These are phyloP conservation scores for Glomus cerebriforme DNA, from an alignment of 192 early-diverging fungal species.

Conservation along the genomic window DNA sequence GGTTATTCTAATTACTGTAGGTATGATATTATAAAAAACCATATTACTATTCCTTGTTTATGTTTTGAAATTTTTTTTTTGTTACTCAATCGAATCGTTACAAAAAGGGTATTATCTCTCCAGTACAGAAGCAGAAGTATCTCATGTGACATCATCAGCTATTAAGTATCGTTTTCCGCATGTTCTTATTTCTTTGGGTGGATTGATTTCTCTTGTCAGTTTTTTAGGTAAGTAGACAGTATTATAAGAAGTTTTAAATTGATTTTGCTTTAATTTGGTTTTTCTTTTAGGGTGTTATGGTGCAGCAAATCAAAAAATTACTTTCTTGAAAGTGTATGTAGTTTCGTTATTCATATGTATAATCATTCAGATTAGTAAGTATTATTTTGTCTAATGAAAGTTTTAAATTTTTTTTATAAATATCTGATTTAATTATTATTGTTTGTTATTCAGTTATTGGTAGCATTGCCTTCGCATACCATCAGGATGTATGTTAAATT, in stretches of 20 bases:
- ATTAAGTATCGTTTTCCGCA: not conserved
- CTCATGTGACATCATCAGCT: not conserved
- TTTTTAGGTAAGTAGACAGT: not conserved
- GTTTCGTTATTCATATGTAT: not conserved
- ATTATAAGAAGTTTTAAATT: not conserved
- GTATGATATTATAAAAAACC: not conserved
- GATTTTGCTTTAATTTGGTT: not conserved
- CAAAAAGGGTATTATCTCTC: not conserved
- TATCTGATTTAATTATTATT: not conserved
- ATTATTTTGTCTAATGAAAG: not conserved
- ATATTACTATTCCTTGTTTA: not conserved
- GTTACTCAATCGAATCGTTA: not conserved
- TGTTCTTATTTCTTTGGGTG: not conserved
- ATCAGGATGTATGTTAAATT: not conserved
- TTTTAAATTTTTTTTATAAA: not conserved
- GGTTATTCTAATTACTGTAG: slow-evolving; percentile 7
- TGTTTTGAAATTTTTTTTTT: not conserved
- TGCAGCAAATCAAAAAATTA: not conserved
- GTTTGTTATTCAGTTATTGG: not conserved
- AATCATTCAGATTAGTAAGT: not conserved
- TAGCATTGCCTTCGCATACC: not conserved
- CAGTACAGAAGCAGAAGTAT: not conserved
- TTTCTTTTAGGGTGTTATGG: not conserved
- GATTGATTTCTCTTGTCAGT: slow-evolving; percentile 7
- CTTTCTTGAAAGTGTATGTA: not conserved